Evolutionary conservation across 176 grass and related monocot genomes (phyloP), one percentile per base, ranked within the genome.

Genomic region (Tuctoria greenei): DNA sequence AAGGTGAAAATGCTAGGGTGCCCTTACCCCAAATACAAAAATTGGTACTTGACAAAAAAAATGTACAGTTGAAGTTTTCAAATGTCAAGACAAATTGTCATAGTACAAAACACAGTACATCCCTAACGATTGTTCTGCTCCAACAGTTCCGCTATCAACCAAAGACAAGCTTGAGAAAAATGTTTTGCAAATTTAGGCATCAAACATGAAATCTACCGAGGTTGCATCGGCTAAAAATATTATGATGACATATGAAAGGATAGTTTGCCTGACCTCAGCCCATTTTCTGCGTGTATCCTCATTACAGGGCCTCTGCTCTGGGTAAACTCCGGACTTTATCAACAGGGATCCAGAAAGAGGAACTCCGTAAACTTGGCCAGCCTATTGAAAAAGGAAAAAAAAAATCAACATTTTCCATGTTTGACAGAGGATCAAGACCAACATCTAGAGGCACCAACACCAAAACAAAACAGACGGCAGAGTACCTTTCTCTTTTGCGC

Each of bases 331-430:
- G 85, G 92, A 72, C 74, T 92, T 99, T 82, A 92, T 88, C 70
- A 99, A 76, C 26, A 99, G 55, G 15, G 84, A 81, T 42, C 92
- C 96, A 85, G 83, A 93, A 82, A 99, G 96, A 72, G 96, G 92
- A 68, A 95, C 89, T 83, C 96, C 96, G 17, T 99, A 99, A 88
- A 95, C 96, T 89, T 99, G 96, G 40, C 96, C 96, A 85, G 96
- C 96, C 96, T 99, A 59, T 90, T 77, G 24, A 71, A 83, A 81
- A 40, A 67, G 38, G 40, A 62, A 80, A 10, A 68, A 10, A 68
- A 31, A 23, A 12, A 52, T 71, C 56, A 83, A 8, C 41, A 17
- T 36, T 63, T 36, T 6, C 71, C 17, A 4, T 47, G 72, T 70
- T 81, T 65, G 38, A 64, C n/a, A 54, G 1, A 4, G 56, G 69